Evolutionary conservation across 257 asterid species (phyloP).

Genomic region (Solanum habrochaites): DNA sequence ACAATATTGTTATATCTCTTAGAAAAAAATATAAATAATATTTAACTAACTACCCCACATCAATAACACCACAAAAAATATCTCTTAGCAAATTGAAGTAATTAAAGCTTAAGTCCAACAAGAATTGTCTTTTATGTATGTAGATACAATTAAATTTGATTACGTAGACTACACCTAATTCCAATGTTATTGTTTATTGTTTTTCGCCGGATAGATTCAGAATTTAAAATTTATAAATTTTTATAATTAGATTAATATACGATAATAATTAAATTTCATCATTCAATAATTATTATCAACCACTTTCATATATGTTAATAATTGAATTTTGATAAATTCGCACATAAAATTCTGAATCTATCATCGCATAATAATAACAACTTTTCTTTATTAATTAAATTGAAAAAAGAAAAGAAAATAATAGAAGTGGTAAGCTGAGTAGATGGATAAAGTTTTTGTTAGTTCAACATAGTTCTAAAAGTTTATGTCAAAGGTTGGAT

Average conservation of each 20-base stretch:
- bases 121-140: background rate
- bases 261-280: background rate
- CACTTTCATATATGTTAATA: too few relatives aligned
- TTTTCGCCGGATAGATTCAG: background rate
- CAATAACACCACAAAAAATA: background rate
- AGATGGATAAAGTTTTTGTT: background rate
- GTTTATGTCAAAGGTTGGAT: background rate
- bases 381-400: background rate
- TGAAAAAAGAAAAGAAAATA: background rate
- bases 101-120: background rate
- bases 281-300: background rate
- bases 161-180: background rate
- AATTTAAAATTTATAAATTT: background rate
- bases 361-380: background rate
- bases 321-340: background rate
- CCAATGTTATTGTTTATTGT: background rate
- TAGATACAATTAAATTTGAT: background rate
- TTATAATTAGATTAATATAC: fast-evolving
- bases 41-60: background rate
- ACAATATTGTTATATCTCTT: background rate
- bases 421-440: background rate
- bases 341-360: too few relatives aligned
- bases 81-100: background rate
- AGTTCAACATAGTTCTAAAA: background rate
- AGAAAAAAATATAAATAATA: background rate